Conservation (phyloP, 2,329 filamentous ascomycete genomes). For the Endoconidiophora polonica region DNA sequence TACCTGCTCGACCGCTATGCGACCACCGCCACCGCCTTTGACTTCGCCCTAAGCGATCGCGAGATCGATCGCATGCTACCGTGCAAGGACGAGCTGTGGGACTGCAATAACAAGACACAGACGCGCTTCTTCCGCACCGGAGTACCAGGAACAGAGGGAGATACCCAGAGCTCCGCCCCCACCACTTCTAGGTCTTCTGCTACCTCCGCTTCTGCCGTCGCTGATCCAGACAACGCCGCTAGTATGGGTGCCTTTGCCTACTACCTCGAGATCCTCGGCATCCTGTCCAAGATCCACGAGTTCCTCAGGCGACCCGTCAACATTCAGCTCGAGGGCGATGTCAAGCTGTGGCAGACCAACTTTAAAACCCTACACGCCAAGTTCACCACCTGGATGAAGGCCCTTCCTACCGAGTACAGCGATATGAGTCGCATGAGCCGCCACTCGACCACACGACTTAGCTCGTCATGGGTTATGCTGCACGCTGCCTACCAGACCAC, state of each 20-base stretch:
- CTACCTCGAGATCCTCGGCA: constrained; percentile 77
- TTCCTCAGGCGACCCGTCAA: constrained; percentile 83
- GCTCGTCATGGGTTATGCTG: constrained; percentile 78
- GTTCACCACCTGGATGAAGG: constrained; percentile 69
- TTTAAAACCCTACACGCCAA: constrained; percentile 74
- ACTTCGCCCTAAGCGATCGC: constrained; percentile 75
- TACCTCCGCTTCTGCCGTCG: no score
- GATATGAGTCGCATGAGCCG: constrained; percentile 69
- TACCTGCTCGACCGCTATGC: constrained; percentile 82
- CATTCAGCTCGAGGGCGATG: constrained; percentile 67
- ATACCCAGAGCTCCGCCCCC: no score
- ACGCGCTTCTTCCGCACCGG: constrained; percentile 62
- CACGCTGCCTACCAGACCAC: constrained; percentile 83
- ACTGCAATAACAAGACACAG: constrained; percentile 67
- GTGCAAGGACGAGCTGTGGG: constrained; percentile 74
- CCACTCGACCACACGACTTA: constrained; percentile 42
- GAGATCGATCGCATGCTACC: constrained; percentile 79
- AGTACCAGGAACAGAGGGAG: background rate
- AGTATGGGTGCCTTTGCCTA: constrained; percentile 79
- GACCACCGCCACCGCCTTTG: constrained; percentile 79
- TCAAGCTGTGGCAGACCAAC: constrained; percentile 75
- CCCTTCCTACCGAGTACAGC: constrained; percentile 65
- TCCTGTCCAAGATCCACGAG: constrained; percentile 72
- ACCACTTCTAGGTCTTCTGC: no score
- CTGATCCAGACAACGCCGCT: constrained; percentile 42